A percentile compares a stretch with the other conserved stretches of the same genome.
Evolutionary conservation across 1,139 yeast species (phyloP).

Genomic region (Sugiyamaella grinbergsii): DNA sequence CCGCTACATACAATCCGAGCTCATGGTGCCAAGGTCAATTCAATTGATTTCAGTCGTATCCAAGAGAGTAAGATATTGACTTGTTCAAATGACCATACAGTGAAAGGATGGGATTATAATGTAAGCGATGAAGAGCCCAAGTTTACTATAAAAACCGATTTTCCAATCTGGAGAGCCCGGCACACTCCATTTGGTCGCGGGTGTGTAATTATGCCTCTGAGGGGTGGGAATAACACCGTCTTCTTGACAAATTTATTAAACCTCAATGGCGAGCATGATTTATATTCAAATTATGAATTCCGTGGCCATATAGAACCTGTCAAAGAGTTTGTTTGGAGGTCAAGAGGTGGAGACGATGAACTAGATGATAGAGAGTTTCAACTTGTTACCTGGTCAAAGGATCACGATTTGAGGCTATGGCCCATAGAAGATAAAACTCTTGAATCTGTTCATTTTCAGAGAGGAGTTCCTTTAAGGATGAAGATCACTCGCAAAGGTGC

Average conservation of each 20-base stretch:
- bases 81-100: slow-evolving; percentile 81
- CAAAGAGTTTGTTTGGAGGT: slow-evolving; percentile 86
- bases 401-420: slow-evolving; percentile 83
- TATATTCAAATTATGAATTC: slow-evolving; percentile 63
- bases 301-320: slow-evolving; percentile 84
- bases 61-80: slow-evolving; percentile 64
- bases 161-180: slow-evolving; percentile 87
- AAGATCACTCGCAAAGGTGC: slow-evolving; percentile 47
- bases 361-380: slow-evolving; percentile 79
- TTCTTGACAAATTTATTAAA: slow-evolving; percentile 57
- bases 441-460: slow-evolving; percentile 57
- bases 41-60: slow-evolving; percentile 75
- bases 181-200: slow-evolving; percentile 88
- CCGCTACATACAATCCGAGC: slow-evolving; percentile 73
- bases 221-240: slow-evolving; percentile 81
- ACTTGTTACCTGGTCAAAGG: slow-evolving; percentile 92
- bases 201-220: slow-evolving; percentile 86
- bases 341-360: slow-evolving; percentile 47
- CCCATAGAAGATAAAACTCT: slow-evolving; percentile 64
- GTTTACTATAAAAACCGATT: slow-evolving; percentile 66
- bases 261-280: slow-evolving; percentile 33
- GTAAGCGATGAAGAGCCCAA: slow-evolving; percentile 50
- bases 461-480: slow-evolving; percentile 45
- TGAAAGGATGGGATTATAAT: slow-evolving; percentile 82
- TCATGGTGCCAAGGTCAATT: slow-evolving; percentile 81